Conservation (phyloP, 75 land plant species). For the Ceratopteris richardii region DNA sequence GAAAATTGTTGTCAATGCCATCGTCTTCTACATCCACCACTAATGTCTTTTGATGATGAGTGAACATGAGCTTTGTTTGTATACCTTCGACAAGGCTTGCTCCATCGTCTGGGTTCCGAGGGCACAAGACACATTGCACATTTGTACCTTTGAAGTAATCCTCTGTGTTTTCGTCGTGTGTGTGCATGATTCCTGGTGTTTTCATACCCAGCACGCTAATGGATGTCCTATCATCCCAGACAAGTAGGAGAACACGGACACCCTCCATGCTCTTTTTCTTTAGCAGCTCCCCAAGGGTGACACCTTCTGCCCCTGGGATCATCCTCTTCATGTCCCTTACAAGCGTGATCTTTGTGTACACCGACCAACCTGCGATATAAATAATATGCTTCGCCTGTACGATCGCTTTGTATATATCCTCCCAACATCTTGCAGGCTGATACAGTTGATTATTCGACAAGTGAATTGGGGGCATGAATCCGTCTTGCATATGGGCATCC, state of each 20-base stretch:
- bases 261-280: slow-evolving; percentile 76
- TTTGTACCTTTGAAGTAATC: slow-evolving; percentile 23
- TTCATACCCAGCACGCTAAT: slow-evolving; percentile 7
- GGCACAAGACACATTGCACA: slow-evolving; percentile 41
- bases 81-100: slow-evolving; percentile 9
- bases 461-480: slow-evolving; percentile 25
- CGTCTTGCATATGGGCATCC: slow-evolving; percentile 32
- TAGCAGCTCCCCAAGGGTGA: slow-evolving; percentile 60
- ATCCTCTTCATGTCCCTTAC: slow-evolving; percentile 44
- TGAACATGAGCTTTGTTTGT: slow-evolving; percentile 57
- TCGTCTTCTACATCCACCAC: no score
- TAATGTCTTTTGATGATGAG: slow-evolving; percentile 89
- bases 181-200: slow-evolving; percentile 31
- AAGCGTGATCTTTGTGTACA: slow-evolving; percentile 24
- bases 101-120: slow-evolving; percentile 25
- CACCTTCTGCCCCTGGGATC: slow-evolving; percentile 39
- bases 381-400: no score
- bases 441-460: no score
- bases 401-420: no score
- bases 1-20: slow-evolving; percentile 8
- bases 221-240: slow-evolving; percentile 52
- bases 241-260: slow-evolving; percentile 56
- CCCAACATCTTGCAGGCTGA: no score
- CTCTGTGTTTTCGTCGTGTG: slow-evolving; percentile 40
- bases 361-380: no score